These are phyloP conservation scores for Eucalyptus curtisii DNA, from an alignment of 345 rosid species.

Conservation along the genomic window DNA sequence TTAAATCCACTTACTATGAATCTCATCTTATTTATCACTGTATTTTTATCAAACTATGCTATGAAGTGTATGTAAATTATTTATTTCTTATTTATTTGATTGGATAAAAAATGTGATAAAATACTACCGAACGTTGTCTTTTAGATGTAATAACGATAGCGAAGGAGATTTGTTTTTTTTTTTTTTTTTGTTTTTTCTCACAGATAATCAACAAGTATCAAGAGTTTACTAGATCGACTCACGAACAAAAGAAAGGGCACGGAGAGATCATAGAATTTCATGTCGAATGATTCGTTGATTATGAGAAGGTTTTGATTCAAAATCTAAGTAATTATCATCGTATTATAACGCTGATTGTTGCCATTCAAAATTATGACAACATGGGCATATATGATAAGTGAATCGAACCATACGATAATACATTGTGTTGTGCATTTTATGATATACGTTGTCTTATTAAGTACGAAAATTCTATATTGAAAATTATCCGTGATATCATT, in stretches of 20 bases:
- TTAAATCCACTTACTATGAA: accelerated
- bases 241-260: accelerated
- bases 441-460: accelerated
- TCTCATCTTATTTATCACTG: neutral
- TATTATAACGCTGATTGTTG: accelerated
- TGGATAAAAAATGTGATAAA: neutral
- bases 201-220: neutral
- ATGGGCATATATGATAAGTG: accelerated
- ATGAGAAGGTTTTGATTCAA: accelerated
- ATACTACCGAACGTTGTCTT: neutral
- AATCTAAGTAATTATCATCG: accelerated
- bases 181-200: no score
- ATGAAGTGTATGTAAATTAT: neutral
- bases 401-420: neutral
- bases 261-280: accelerated
- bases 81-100: neutral
- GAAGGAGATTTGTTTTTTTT: neutral
- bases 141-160: neutral
- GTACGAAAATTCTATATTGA: accelerated
- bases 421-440: neutral
- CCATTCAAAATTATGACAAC: neutral
- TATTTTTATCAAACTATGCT: neutral
- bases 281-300: neutral
- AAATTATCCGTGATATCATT: accelerated
- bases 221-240: neutral